Base-by-base conservation (phyloP, 129 eudicot genomes). In the Flaveria brownii region DNA sequence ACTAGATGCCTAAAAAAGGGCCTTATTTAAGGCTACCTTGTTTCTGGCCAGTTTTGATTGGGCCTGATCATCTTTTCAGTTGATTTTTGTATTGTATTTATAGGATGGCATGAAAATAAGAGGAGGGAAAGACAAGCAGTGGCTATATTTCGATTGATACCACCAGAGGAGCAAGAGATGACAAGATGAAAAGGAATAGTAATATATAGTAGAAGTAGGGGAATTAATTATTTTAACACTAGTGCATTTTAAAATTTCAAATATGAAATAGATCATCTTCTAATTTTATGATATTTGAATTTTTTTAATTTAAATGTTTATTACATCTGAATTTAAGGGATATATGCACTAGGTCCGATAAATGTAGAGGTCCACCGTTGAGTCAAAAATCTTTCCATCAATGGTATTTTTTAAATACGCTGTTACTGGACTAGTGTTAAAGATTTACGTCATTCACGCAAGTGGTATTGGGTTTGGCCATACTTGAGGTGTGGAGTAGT, bases 101-200 rank as follows among this genome's bases (percentile, higher is more conserved):
- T 25, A 84, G 84, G 87, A 70, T 84, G 87, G 87, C 81, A 69
- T 70, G 87, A 84, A 70, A 84, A 84, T 54, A 76, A 79, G 46
- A 76, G 78, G 78, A 84, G 84, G 83, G 81, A 84, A 76, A 84
- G 84, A 63, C 81, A 84, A 75, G 87, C 87, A 25, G 81, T 83
- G 57, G 87, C 87, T 8, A 68, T 84, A 74, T 84, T 79, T 77
- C 81, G 84, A 71, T 75, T 84, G 57, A 71, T 80, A 79, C 87
- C 87, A 70, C 87, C 87, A 14, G 82, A 82, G 63, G 85, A 82
- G 39, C 85, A 82, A 82, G 82, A 78, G 41, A 82, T 82, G 85
- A 64, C 82, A 64, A 77, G 85, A 82, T 82, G 74, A 77, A 62
- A 26, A 72, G 46, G 50, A 62, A 28, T 62, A 28, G 10, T 62